A percentile compares a stretch with the other conserved stretches of the same genome.
These are phyloP conservation scores for Russula griseocarnosa DNA, from an alignment of 768 basidiomycete species.

Conservation along the genomic window DNA sequence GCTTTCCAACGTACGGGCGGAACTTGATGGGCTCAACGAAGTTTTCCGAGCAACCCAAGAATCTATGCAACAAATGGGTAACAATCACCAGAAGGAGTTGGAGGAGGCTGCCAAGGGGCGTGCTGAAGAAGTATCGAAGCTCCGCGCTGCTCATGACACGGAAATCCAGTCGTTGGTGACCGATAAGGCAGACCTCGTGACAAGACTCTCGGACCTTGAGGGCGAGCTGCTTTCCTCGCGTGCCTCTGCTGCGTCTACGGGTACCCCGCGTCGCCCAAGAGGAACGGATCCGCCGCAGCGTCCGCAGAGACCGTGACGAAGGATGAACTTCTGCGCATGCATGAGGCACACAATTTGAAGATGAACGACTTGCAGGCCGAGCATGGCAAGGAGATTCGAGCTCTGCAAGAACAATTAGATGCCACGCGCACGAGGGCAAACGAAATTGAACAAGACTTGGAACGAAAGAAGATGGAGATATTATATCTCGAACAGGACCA, in stretches of 20 bases:
- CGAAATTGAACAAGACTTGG: constrained; percentile 57
- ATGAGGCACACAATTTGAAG: constrained; percentile 83
- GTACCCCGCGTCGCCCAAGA: constrained; percentile 49
- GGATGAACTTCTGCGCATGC: constrained; percentile 71
- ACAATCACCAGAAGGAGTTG: constrained; percentile 66
- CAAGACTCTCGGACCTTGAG: constrained; percentile 68
- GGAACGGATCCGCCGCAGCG: constrained; percentile 46
- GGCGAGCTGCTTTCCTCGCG: constrained; percentile 67
- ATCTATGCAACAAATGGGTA: constrained; percentile 64
- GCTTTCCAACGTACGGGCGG: constrained; percentile 60
- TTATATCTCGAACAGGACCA: constrained; percentile 74
- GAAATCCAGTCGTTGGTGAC: constrained; percentile 53
- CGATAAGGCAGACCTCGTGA: constrained; percentile 60
- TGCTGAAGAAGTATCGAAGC: constrained; percentile 64
- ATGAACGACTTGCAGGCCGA: constrained; percentile 67
- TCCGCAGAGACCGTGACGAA: constrained; percentile 54
- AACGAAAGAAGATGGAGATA: constrained; percentile 76
- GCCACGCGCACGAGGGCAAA: constrained; percentile 45
- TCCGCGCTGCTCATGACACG: constrained; percentile 55
- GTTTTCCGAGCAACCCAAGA: constrained; percentile 65
- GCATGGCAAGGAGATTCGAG: constrained; percentile 55
- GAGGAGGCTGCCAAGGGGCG: constrained; percentile 68
- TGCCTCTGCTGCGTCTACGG: constrained; percentile 48
- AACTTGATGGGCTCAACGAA: constrained; percentile 60
- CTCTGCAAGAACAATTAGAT: constrained; percentile 55